Evolutionary conservation across 2,329 filamentous ascomycete genomes (phyloP).

Genomic region (Periconia macrospinosa): DNA sequence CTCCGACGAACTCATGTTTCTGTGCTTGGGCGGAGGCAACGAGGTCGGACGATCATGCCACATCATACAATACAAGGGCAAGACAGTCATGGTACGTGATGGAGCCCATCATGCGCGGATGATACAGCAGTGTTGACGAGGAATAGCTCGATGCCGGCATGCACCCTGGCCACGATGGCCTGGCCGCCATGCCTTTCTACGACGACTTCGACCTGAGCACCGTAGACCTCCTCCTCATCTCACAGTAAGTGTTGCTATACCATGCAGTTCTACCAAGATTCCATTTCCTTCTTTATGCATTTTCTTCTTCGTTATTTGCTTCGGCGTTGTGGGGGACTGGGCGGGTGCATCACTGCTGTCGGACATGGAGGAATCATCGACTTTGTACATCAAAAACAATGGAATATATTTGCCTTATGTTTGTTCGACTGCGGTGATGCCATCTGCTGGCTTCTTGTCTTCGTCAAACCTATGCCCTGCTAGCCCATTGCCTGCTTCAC

Average conservation of each 20-base stretch:
- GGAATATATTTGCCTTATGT: conserved; percentile 43
- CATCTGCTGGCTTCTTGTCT: conserved; percentile 18
- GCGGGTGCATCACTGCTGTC: conserved; percentile 38
- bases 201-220: conserved; percentile 98
- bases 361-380: conserved; percentile 23
- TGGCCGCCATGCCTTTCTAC: conserved; percentile 93
- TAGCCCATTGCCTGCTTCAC: neutral
- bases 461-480: conserved; percentile 18
- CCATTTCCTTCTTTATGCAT: conserved; percentile 8
- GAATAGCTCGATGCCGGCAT: conserved; percentile 90
- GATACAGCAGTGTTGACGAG: conserved; percentile 22
- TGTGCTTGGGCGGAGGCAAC: conserved; percentile 92
- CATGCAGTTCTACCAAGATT: neutral
- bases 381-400: conserved; percentile 46
- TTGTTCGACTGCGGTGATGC: conserved; percentile 41
- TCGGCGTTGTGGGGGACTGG: conserved; percentile 14
- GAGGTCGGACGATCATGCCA: conserved; percentile 97
- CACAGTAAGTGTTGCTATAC: conserved; percentile 78
- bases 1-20: conserved; percentile 90
- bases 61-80: conserved; percentile 98
- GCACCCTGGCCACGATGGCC: conserved; percentile 93
- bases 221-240: conserved; percentile 94
- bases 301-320: conserved; percentile 17
- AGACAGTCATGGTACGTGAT: conserved; percentile 88
- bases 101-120: neutral